Conservation (phyloP, 139 green algal species). For the Edaphochlamys debaryana region DNA sequence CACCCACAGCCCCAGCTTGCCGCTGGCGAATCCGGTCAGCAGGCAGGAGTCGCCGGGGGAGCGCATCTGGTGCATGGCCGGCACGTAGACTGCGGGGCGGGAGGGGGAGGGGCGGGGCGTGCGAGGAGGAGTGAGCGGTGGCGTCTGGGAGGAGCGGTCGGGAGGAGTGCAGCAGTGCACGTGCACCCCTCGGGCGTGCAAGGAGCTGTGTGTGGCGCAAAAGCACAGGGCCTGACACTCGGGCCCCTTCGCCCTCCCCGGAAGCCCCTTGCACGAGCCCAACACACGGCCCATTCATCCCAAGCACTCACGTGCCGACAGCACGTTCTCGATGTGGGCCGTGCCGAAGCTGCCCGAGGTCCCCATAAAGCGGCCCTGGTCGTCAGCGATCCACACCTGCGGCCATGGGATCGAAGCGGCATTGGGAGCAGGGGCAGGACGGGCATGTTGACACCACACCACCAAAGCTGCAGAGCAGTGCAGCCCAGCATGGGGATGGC, state of each 20-base stretch:
- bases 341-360: slow-evolving; percentile 51
- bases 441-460: no score
- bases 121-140: not conserved
- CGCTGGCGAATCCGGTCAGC: slow-evolving; percentile 62
- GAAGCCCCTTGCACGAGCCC: no score
- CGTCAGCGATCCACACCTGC: slow-evolving; percentile 56
- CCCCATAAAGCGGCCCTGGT: slow-evolving; percentile 37
- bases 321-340: slow-evolving; percentile 60
- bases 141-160: not conserved
- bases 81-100: slow-evolving; percentile 52
- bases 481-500: no score
- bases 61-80: slow-evolving; percentile 56
- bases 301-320: slow-evolving; percentile 39
- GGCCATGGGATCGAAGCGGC: no score
- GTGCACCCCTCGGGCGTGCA: no score
- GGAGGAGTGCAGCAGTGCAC: no score
- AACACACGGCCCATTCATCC: no score
- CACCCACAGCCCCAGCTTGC: slow-evolving; percentile 63
- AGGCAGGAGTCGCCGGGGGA: slow-evolving; percentile 66
- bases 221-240: not conserved
- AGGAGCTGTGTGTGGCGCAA: not conserved
- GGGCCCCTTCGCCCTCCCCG: no score
- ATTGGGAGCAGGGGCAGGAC: no score
- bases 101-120: not conserved
- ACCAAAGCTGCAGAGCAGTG: no score